phyloP scores from a whole-genome alignment of 1,284 basidiomycete genomes.

The Trametes sp. region DNA sequence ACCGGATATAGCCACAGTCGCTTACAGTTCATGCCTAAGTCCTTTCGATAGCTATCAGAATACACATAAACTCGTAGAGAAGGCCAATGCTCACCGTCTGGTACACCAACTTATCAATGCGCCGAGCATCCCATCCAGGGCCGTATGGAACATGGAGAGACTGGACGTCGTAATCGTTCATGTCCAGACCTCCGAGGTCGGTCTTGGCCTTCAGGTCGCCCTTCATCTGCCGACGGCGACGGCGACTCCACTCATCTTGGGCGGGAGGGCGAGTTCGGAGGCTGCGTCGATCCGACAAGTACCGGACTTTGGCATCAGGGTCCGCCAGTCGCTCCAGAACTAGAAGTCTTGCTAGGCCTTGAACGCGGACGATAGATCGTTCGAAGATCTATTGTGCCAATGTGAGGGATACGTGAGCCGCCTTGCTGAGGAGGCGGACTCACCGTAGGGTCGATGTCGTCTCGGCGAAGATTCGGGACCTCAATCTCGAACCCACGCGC shows the following conservation, averaged over 20 bases:
- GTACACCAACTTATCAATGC: conserved; percentile 65
- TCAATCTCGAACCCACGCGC: conserved; percentile 61
- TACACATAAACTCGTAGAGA: too few relatives aligned
- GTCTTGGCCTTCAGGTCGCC: conserved; percentile 59
- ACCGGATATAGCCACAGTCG: too few relatives aligned
- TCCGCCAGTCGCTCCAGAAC: conserved; percentile 61
- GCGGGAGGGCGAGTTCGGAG: conserved; percentile 56
- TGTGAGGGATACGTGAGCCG: background rate
- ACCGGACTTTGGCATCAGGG: conserved; percentile 50
- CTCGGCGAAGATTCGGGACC: conserved; percentile 56
- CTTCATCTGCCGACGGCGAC: conserved; percentile 46
- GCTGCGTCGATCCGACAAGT: conserved; percentile 52
- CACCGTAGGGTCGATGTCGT: conserved; percentile 64
- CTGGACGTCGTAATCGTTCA: conserved; percentile 66
- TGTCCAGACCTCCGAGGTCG: conserved; percentile 53
- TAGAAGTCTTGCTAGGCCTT: conserved; percentile 64
- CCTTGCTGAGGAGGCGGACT: conserved; percentile 9
- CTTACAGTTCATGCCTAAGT: conserved; percentile 67
- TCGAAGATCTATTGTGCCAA: conserved; percentile 68
- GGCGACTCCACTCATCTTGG: conserved; percentile 26
- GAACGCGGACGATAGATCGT: conserved; percentile 58
- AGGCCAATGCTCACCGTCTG: conserved; percentile 47
- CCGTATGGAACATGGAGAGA: conserved; percentile 69
- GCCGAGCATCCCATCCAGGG: conserved; percentile 63
- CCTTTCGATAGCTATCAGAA: conserved; percentile 32